These are phyloP conservation scores for Phialophora verrucosa DNA, from an alignment of 2,329 filamentous ascomycete species.

Conservation along the genomic window DNA sequence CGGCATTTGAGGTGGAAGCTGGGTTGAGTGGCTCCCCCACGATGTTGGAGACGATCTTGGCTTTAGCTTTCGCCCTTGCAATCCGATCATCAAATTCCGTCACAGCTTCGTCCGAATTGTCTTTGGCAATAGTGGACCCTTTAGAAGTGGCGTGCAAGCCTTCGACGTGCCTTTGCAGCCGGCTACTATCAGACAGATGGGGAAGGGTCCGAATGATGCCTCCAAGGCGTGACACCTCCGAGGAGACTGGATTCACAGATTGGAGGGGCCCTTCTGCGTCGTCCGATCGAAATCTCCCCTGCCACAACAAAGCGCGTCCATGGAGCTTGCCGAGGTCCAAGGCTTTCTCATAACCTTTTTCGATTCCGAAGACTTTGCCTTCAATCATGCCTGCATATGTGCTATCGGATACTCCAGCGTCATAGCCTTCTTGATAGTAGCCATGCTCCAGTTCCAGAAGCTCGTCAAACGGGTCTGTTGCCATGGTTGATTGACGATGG, in stretches of 20 bases:
- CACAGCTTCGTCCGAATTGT: constrained; percentile 87
- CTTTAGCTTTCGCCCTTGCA: constrained; percentile 81
- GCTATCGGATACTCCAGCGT: constrained; percentile 76
- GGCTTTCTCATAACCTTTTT: constrained; percentile 94
- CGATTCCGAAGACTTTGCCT: constrained; percentile 86
- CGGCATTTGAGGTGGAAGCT: constrained; percentile 30
- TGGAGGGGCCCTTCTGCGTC: neutral
- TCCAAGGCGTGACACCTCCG: constrained; percentile 7
- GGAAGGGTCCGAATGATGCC: constrained; percentile 21
- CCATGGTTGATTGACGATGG: constrained; percentile 40
- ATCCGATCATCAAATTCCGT: constrained; percentile 89
- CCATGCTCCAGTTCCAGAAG: constrained; percentile 66
- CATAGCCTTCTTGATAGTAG: constrained; percentile 84
- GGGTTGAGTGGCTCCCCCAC: constrained; percentile 54
- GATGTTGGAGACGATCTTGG: constrained; percentile 81
- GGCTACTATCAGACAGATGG: constrained; percentile 59
- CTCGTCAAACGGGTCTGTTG: constrained; percentile 60
- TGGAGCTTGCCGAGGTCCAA: constrained; percentile 77
- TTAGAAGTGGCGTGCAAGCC: constrained; percentile 79
- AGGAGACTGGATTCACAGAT: neutral
- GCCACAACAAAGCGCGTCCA: constrained; percentile 82
- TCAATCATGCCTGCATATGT: constrained; percentile 78
- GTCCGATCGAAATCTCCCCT: constrained; percentile 60
- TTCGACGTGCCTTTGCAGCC: constrained; percentile 77
- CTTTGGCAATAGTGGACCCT: constrained; percentile 74